Evolutionary conservation across 768 basidiomycete genomes (phyloP).

Genomic region (Tricholoma saponaceum): DNA sequence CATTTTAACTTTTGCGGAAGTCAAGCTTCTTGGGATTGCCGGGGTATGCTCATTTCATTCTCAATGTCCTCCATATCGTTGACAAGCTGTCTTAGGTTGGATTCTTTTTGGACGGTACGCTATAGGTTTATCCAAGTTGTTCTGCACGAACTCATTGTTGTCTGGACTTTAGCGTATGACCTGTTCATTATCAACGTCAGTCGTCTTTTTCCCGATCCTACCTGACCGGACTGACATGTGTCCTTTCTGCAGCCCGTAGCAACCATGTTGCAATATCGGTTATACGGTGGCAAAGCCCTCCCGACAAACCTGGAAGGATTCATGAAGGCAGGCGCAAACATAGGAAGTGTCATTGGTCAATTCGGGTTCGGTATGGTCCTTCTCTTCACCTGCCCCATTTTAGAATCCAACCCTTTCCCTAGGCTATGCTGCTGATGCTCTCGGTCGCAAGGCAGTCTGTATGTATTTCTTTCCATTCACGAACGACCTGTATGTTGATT

Average conservation of each 20-base stretch:
- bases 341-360: slow-evolving; percentile 70
- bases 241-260: slow-evolving; percentile 48
- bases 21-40: slow-evolving; percentile 59
- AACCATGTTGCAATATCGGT: slow-evolving; percentile 63
- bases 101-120: slow-evolving; percentile 67
- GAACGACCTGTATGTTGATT: not conserved
- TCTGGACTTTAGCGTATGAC: slow-evolving; percentile 51
- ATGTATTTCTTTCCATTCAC: slow-evolving; percentile 2
- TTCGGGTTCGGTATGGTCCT: slow-evolving; percentile 47
- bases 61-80: not conserved
- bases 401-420: not conserved
- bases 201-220: not conserved
- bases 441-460: slow-evolving; percentile 72
- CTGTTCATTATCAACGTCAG: slow-evolving; percentile 67
- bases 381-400: not conserved
- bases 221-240: not conserved
- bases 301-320: slow-evolving; percentile 57
- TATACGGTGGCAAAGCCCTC: slow-evolving; percentile 48
- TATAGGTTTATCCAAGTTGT: not conserved
- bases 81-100: slow-evolving; percentile 41
- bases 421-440: slow-evolving; percentile 60
- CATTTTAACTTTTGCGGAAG: slow-evolving; percentile 36
- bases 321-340: slow-evolving; percentile 64
- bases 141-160: not conserved
- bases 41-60: slow-evolving; percentile 37